Evolutionary conservation across 2,329 filamentous ascomycete genomes (phyloP), one percentile per base, ranked within the genome.

Genomic region (Fusarium longipes): DNA sequence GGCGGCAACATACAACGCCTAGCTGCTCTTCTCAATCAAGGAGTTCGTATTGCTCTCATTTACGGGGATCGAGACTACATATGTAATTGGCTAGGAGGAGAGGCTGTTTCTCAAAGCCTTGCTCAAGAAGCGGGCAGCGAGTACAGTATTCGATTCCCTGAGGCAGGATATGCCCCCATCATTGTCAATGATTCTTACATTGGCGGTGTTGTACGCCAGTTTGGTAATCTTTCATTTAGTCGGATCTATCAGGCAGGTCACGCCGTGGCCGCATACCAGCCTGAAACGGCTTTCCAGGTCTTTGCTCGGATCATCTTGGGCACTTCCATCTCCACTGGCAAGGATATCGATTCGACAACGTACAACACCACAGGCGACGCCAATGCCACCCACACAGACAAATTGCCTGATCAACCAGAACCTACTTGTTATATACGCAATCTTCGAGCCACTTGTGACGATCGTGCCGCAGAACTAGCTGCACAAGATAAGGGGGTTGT

Each of bases 151-250:
- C 77, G 79, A 27, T 96, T 95, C 74, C 79, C 83, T 3, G 76
- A 80, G 0, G 89, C 92, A 1, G 92, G 91, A 1, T 96, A 96
- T 74, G 86, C 87, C 1, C 87, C 90, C 15, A 88, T 96, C 64
- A 80, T 88, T 14, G 87, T 92, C 38, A 91, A 93, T 73, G 83
- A 83, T 25, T 82, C 84, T 8, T 90, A 91, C 77, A 86, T 89
- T 73, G 91, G 87, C 50, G 93, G 92, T 20, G 86, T 87, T 56
- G 91, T 93, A 0, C 86, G 92, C 6, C 91, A 96, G 76, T 92
- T 87, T 71, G 92, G 90, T 12, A 94, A 94, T 70, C 84, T 91
- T 53, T 88, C 85, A 17, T 91, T 91, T 75, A 87, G 86, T 53
- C 83, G 89, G 9, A 82, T 91, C 45, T 91, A 89, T 74, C 86